Base-by-base conservation (phyloP, 2,329 filamentous ascomycete species). In the Colletotrichum echinochloae region DNA sequence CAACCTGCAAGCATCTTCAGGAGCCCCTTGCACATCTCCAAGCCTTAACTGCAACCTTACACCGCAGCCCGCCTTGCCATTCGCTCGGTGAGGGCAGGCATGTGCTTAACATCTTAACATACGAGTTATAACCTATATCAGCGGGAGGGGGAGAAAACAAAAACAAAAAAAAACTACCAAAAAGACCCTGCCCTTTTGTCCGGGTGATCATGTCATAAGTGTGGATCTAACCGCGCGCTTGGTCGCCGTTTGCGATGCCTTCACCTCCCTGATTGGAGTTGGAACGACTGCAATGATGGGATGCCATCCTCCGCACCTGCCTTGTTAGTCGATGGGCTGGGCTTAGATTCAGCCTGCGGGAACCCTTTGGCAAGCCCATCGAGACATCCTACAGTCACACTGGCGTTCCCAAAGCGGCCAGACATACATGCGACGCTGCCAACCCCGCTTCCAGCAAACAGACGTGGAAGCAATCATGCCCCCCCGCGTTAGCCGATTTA, bases 281-380 rank as follows among this genome's bases (percentile, higher is more conserved):
- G 12, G 33, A n/a, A 37, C 11, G 30, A 28, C 33, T 30, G 16
- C 48, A 41, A 60, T 28, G 46, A 37, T 60, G 62, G 48, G 44
- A 41, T n/a, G 23, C 28, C 14, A 60, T 48, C 37, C 54, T 65
- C 66, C 62, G 54, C 61, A 69, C 66, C 66, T 66, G 37, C 66
- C 61, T 37, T 37, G 20, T 70, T 66, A 55, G 59, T 62, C n/a
- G 33, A 37, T 70, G 66, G 55, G n/a, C n/a, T 14, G 26, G 62
- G 28, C 33, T 41, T 23, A 37, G 35, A 33, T 49, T 30, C n/a
- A 1, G 44, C 44, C n/a, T 12, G 5, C 28, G 41, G 23, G 9
- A n/a, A 16, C 44, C 26, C 30, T 7, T 14, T 46, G 12, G 44
- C 44, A 41, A 56, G 41, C 61, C 37, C 26, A 41, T 66, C 44